Conservation (phyloP, 805 yeast genomes). For the Ogataea naganishii region DNA sequence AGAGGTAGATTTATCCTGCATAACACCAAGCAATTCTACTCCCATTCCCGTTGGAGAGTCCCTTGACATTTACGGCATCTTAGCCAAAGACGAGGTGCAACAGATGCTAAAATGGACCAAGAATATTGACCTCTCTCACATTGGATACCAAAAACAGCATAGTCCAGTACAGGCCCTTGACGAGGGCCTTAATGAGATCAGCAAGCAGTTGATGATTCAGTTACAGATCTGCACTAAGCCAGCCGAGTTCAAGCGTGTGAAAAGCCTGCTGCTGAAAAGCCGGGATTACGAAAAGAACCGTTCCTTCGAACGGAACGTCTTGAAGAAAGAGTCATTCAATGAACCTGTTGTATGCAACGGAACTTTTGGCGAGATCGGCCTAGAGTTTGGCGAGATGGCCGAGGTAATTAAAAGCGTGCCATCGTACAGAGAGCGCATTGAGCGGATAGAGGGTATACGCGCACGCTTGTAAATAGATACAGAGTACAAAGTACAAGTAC, state of each 20-base stretch:
- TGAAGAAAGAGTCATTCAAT: conserved; percentile 6
- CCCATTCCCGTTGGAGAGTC: conserved; percentile 78
- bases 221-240: conserved; percentile 21
- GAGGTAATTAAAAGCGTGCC: conserved; percentile 7
- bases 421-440: too few relatives aligned
- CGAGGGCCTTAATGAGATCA: conserved; percentile 12
- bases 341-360: conserved; percentile 14
- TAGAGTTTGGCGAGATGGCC: conserved; percentile 11
- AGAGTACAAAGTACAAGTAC: too few relatives aligned
- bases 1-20: conserved; percentile 86
- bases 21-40: conserved; percentile 77
- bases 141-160: conserved; percentile 4
- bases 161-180: conserved; percentile 21
- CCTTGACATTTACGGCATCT: conserved; percentile 46
- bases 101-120: conserved; percentile 13
- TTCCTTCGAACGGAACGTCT: conserved; percentile 8
- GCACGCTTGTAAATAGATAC: too few relatives aligned
- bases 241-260: conserved; percentile 20
- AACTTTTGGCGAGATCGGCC: conserved; percentile 8
- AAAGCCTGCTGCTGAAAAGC: conserved; percentile 11
- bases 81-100: conserved; percentile 29
- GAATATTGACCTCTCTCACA: conserved; percentile 7
- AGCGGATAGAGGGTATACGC: too few relatives aligned
- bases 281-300: conserved; percentile 6
- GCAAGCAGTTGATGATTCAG: conserved; percentile 16